Base-by-base conservation (phyloP, 208 protist species). In the Porcisia deanei region DNA sequence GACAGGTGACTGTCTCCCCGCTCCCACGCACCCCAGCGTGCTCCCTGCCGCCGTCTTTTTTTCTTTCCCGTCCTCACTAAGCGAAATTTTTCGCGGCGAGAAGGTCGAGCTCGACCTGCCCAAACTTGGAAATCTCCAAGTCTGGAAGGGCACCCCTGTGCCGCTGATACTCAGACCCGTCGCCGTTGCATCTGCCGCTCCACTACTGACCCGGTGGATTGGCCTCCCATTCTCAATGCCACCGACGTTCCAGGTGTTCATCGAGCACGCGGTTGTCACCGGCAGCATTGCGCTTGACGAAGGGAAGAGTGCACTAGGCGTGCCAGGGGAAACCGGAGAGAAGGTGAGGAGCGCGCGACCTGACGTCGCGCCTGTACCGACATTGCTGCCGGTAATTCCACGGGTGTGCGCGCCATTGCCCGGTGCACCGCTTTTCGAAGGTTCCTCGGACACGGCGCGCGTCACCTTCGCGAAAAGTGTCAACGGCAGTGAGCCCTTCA, bases 101-200 rank as follows among this genome's bases (percentile, higher is more conserved):
- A 41, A 22, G 1, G 20, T n/a, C 7, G 78, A 34, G 55, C 71
- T 60, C 25, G 45, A 63, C 14, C 76, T 76, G 76, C 84, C 79
- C n/a, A 88, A 43, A 1, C 54, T 74, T 12, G 84, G 84, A 55
- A 88, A 88, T 34, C 75, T 76, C 84, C 84, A 88, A n/a, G 80
- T 66, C 67, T 85, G 84, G 18, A 83, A 81, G 9, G 84, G 75
- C n/a, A 82, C 67, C 12, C 65, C 49, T 10, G 45, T 67, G 20
- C 45, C 20, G 41, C 37, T 60, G 65, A 39, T 57, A 25, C 63
- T 64, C 10, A 70, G 73, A 10, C 43, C 61, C 18, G 49, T n/a
- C 20, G 6, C 34, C 73, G 20, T 25, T 18, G 30, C 54, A 41
- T 53, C 61, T 49, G 49, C 54, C 20, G 53, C n/a, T 37, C 41